These are phyloP conservation scores for Cutaneotrichosporon mucoides DNA, from an alignment of 1,284 basidiomycete species.

Conservation along the genomic window DNA sequence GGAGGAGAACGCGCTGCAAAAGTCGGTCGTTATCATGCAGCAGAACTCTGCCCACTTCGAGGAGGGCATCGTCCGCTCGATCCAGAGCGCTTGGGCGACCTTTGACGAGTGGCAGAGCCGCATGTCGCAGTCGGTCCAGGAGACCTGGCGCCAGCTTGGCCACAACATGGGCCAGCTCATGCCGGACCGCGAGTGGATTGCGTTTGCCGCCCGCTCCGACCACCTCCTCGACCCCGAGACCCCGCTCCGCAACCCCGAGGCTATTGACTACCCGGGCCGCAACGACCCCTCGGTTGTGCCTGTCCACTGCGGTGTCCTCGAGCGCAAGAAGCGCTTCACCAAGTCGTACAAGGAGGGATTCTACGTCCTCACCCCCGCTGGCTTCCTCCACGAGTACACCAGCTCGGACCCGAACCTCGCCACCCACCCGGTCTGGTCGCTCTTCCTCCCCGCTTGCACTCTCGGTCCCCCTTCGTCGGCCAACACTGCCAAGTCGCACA, in stretches of 20 bases:
- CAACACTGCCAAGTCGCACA: conserved; percentile 69
- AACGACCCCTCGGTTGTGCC: conserved; percentile 85
- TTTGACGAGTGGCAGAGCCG: conserved; percentile 96
- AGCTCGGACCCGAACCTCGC: conserved; percentile 69
- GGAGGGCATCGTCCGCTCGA: conserved; percentile 88
- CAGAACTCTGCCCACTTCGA: conserved; percentile 97
- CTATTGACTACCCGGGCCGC: conserved; percentile 86
- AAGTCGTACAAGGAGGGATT: conserved; percentile 82
- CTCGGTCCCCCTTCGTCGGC: conserved; percentile 83
- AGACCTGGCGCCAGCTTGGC: conserved; percentile 73
- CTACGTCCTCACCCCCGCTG: conserved; percentile 91
- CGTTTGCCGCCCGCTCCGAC: conserved; percentile 89
- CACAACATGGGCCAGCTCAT: conserved; percentile 76
- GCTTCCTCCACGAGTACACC: conserved; percentile 89
- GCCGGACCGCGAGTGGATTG: conserved; percentile 94
- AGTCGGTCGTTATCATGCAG: conserved; percentile 98
- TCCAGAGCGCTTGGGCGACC: conserved; percentile 95
- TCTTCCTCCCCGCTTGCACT: conserved; percentile 94
- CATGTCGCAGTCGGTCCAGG: conserved; percentile 72
- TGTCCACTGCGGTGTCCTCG: conserved; percentile 85
- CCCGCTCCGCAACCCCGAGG: conserved; percentile 72
- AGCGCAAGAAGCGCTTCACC: conserved; percentile 97
- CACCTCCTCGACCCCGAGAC: conserved; percentile 97
- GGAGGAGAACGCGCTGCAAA: conserved; percentile 97
- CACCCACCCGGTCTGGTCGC: conserved; percentile 72